Percentiles rank a stretch among this genome's conserved stretches.
Conservation (phyloP, 768 basidiomycete species). For the Tulasnella sp. region DNA sequence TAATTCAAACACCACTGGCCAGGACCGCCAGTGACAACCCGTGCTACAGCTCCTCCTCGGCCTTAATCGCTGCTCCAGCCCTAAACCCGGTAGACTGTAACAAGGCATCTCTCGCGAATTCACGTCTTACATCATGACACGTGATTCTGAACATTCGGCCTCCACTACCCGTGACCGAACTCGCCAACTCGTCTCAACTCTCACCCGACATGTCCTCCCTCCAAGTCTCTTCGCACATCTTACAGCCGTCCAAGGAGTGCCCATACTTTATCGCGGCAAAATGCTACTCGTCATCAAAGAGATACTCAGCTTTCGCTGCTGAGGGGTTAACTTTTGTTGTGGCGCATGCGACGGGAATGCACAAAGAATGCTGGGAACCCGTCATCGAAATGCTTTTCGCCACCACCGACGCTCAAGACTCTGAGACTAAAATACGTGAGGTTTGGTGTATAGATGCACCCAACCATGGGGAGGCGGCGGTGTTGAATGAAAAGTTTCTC, state of each 20-base stretch:
- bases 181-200: background rate
- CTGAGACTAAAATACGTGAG: background rate
- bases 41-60: background rate
- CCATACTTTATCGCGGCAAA: slow-evolving; percentile 13
- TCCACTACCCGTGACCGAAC: background rate
- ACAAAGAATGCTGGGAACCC: slow-evolving; percentile 23
- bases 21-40: too few species aligned
- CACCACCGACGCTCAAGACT: background rate
- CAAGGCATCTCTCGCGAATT: background rate
- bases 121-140: slow-evolving; percentile 1
- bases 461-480: slow-evolving; percentile 19
- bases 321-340: slow-evolving; percentile 14
- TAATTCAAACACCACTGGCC: too few species aligned
- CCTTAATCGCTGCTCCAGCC: background rate
- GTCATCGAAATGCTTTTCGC: slow-evolving; percentile 17
- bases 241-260: background rate
- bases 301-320: background rate
- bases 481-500: slow-evolving; percentile 17
- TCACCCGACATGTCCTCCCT: background rate
- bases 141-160: background rate
- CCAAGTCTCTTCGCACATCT: background rate
- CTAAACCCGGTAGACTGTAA: background rate
- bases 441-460: slow-evolving; percentile 25
- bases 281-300: background rate
- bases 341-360: slow-evolving; percentile 16